These are phyloP conservation scores for Cytospora piceae DNA, from an alignment of 2,329 filamentous ascomycete species.

Conservation along the genomic window DNA sequence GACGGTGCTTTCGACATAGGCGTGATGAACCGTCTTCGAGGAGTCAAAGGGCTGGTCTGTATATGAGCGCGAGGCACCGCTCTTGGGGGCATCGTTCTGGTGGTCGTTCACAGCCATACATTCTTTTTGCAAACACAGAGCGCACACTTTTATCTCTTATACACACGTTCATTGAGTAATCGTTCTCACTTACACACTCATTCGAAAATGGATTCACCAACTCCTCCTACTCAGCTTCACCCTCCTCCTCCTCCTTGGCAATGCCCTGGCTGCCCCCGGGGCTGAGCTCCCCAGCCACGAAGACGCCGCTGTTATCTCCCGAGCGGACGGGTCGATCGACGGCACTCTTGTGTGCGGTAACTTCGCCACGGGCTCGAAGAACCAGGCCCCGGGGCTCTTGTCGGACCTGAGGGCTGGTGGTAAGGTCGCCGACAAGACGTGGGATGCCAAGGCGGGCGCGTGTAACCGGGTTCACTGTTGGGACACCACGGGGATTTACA, in stretches of 20 bases:
- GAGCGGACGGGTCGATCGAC: constrained; percentile 17
- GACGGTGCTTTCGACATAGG: neutral
- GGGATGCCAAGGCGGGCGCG: neutral
- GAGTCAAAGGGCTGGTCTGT: neutral
- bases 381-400: constrained; percentile 3
- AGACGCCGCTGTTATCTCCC: neutral
- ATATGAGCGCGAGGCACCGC: neutral
- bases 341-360: constrained; percentile 23
- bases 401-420: constrained; percentile 9
- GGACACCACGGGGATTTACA: constrained; percentile 23
- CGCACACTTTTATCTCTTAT: neutral
- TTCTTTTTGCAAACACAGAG: neutral
- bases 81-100: neutral
- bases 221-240: neutral
- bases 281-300: neutral
- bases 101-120: no score
- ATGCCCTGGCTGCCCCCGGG: neutral
- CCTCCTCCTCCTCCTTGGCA: constrained; percentile 7
- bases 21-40: neutral
- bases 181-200: neutral
- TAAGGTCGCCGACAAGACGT: constrained; percentile 13
- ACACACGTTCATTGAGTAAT: neutral
- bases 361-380: constrained; percentile 17
- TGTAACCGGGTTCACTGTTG: constrained; percentile 24
- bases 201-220: neutral